Base-by-base conservation (phyloP, 495 filamentous ascomycete genomes). In the Aspergillus sclerotioniger region DNA sequence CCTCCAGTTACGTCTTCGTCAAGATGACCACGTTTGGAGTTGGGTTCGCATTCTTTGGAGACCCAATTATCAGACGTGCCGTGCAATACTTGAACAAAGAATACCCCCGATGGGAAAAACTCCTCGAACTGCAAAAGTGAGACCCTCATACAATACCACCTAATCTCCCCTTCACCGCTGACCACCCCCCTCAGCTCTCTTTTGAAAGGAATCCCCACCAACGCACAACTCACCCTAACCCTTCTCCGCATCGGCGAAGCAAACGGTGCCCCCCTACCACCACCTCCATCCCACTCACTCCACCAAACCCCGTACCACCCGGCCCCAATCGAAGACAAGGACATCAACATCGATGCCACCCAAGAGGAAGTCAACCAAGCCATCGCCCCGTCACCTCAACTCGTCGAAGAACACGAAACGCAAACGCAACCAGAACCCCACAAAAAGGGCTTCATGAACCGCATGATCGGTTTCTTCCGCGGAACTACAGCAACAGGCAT, bases 171-270 rank as follows among this genome's bases (percentile, higher is more conserved):
- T 28, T 57, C 17, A 13, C 53, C 60, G 19, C 62, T 46, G 13
- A 32, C 20, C 25, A 43, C 3, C 19, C 13, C 4, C 57, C 19
- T n/a, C 50, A 91, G 87, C 64, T 89, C 87, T 5, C 61, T 95
- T 3, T 84, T 96, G 51, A 87, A 88, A 64, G 90, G 88, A n/a
- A 84, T 92, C 37, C 91, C 91, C 0, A 96, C 91, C 3, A 94
- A 96, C 65, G 90, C 90, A 16, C 91, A 95, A 62, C 78, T 96
- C 13, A 89, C 91, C 0, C 70, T 96, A 46, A 96, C 91, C 4
- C 81, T 96, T 12, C 87, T 96, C 25, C 88, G 92, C 37, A 85
- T 92, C 53, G 90, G 91, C 51, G 91, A 95, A 74, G 86, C 84
- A 17, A 93, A 92, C 70, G 85, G 88, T 53, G 83, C 90, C 0